Percentiles rank a stretch among this genome's conserved stretches.
phyloP scores from a whole-genome alignment of 139 green algal genomes.

The Coelastrella sp. region DNA sequence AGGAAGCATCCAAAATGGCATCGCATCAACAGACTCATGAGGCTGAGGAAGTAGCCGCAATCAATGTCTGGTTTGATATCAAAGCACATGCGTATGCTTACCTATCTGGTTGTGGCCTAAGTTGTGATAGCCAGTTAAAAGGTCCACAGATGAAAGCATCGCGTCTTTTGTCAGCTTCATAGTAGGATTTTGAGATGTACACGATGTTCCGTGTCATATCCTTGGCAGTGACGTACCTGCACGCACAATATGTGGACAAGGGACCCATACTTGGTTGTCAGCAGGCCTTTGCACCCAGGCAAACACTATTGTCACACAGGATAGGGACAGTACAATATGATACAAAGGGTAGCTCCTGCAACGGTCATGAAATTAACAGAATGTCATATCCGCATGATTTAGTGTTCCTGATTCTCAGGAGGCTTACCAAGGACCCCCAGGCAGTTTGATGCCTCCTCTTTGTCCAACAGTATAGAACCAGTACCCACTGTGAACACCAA shows the following conservation, averaged over 20 bases:
- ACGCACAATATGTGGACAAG: neutral
- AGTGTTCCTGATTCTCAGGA: no score
- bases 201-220: conserved; percentile 87
- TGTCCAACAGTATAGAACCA: conserved; percentile 99
- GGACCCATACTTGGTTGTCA: neutral
- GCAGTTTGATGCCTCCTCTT: conserved; percentile 89
- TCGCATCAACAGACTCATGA: no score
- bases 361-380: no score
- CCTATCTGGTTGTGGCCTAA: neutral
- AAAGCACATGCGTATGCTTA: no score
- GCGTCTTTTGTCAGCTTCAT: conserved; percentile 58
- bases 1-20: no score
- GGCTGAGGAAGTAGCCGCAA: no score
- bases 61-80: no score
- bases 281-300: neutral
- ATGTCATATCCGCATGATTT: no score
- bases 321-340: no score
- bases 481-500: conserved; percentile 77
- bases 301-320: no score
- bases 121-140: conserved; percentile 74
- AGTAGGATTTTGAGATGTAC: conserved; percentile 84
- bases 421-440: conserved; percentile 92
- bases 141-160: conserved; percentile 70
- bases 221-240: conserved; percentile 93
- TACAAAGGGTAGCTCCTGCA: no score